Conservation (phyloP, 2,329 filamentous ascomycete species). For the Cladosporium oxysporum region DNA sequence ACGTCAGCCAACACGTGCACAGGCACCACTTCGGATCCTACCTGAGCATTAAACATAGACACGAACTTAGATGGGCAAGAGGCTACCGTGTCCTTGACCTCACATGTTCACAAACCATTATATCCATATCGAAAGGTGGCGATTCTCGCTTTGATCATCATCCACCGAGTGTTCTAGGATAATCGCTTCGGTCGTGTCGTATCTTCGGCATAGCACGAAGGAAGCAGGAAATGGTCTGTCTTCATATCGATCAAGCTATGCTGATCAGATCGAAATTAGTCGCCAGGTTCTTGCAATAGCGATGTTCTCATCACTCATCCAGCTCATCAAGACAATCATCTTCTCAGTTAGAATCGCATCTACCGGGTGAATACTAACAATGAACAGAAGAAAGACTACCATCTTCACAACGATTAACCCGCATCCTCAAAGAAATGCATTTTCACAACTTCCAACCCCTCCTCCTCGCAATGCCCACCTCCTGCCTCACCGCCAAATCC, state of each 20-base stretch:
- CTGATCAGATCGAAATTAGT: neutral
- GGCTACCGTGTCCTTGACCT: neutral
- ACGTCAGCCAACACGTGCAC: neutral
- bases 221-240: neutral
- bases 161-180: neutral
- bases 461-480: slow-evolving; percentile 38
- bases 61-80: neutral
- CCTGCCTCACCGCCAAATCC: slow-evolving; percentile 38
- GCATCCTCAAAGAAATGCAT: neutral
- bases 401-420: neutral
- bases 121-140: neutral
- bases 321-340: neutral
- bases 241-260: neutral
- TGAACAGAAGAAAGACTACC: neutral
- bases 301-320: neutral
- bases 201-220: neutral
- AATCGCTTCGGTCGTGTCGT: neutral
- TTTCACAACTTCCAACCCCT: slow-evolving; percentile 48
- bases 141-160: neutral
- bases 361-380: neutral
- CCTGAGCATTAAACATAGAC: neutral
- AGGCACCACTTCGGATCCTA: neutral
- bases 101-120: neutral
- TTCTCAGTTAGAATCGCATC: neutral
- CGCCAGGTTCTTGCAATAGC: neutral